Evolutionary conservation across 352 stramenopile species (phyloP).

Genomic region (Globisporangium barbulae): DNA sequence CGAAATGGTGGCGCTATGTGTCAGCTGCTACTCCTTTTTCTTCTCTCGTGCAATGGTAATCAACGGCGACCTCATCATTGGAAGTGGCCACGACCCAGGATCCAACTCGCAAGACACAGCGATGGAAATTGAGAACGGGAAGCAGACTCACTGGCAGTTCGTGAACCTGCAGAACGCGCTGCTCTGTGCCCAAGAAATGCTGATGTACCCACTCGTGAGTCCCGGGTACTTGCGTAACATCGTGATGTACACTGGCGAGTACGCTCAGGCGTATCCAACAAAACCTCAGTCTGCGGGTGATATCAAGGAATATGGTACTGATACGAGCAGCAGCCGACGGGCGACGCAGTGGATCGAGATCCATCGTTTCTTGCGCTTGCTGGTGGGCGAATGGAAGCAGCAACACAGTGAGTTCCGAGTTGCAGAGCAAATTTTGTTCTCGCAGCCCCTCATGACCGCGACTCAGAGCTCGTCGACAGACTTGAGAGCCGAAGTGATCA

Average conservation of each 20-base stretch:
- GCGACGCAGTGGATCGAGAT: conserved; percentile 51
- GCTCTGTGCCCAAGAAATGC: conserved; percentile 63
- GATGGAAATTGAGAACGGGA: conserved; percentile 16
- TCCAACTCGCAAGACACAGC: neutral
- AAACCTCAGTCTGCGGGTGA: conserved; percentile 4
- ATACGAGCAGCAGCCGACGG: neutral
- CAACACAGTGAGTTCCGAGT: conserved; percentile 51
- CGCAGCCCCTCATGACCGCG: conserved; percentile 20
- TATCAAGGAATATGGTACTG: neutral
- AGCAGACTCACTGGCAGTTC: conserved; percentile 59
- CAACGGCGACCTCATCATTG: conserved; percentile 30
- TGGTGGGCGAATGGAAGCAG: conserved; percentile 73
- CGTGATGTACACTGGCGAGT: conserved; percentile 48
- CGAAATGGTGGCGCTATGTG: conserved; percentile 54
- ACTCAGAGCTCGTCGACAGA: neutral
- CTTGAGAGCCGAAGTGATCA: conserved; percentile 21
- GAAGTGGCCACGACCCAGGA: conserved; percentile 1
- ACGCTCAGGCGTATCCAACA: conserved; percentile 27
- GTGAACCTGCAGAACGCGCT: conserved; percentile 45
- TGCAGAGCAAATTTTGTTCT: conserved; percentile 49
- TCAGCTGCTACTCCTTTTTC: conserved; percentile 54
- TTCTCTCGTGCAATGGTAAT: conserved; percentile 63
- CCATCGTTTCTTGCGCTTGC: conserved; percentile 55
- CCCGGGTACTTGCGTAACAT: conserved; percentile 58
- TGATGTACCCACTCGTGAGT: conserved; percentile 68